Evolutionary conservation across 257 asterid genomes (phyloP), one percentile per base, ranked within the genome.

Genomic region (Penstemon eatonii): DNA sequence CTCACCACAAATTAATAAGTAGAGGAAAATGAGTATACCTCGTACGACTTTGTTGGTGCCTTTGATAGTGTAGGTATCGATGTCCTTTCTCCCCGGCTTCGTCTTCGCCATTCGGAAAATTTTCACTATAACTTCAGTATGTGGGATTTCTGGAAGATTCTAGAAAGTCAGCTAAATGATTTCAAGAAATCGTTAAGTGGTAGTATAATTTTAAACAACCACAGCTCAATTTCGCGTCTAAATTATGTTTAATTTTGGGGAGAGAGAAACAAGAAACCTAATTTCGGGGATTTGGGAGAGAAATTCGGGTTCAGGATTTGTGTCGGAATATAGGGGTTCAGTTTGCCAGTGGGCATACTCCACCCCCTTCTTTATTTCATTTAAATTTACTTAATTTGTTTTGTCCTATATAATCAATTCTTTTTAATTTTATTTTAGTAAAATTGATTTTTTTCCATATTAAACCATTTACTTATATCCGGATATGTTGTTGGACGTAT

Each of bases 21-120:
- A 33, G 36, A 3, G 12, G 47, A 43, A 36, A 57, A 11, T 40
- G 43, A 25, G 4, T 11, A 63, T 80, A 89, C 95, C 80, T 84
- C 92, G 81, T 57, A 93, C 97, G 75, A 90, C 68, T 84, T 93
- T 90, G 86, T 79, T 84, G 85, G 99, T 93, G 74, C 96, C 99
- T 78, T 83, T 85, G 65, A 93, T 85, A 50, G 86, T 73, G 89
- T 90, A 93, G 11, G 89, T 81, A 78, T 93, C 96, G 25, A 90
- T 80, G 86, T 90, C 97, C 77, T 89, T 88, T 73, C 85, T 88
- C 44, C 99, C 99, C 25, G 96, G 97, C 81, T 91, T 93, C 68
- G 99, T 93, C 92, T 93, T 93, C 66, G 96, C 99, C 97, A 93
- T 93, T 25, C 18, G 18, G 18, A 15, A 15, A 15, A 15, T 15